Base-by-base conservation (phyloP, 345 rosid genomes). In the Conringia planisiliqua region DNA sequence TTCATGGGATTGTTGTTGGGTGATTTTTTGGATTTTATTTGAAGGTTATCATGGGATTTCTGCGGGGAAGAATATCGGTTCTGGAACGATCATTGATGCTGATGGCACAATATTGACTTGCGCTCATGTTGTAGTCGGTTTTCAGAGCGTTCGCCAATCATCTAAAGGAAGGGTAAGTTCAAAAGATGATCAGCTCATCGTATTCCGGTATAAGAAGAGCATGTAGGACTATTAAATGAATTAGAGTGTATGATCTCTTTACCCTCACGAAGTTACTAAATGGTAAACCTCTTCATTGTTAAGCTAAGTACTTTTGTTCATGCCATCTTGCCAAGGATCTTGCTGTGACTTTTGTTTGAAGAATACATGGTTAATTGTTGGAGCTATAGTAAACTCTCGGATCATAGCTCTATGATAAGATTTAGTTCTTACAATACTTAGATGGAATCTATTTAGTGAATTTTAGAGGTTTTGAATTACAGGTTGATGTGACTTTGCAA, bases 401-500 rank as follows among this genome's bases (percentile, higher is more conserved):
- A 24, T 47, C 48, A n/a, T 13, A 67, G 35, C 39, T 32, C 7
- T 22, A 29, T 44, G 33, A 57, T 47, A 48, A 26, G 18, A 12
- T 67, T 47, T 4, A 27, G 13, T 47, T 47, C 4, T 67, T 36
- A 35, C 14, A 4, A 3, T 48, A 32, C 0, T 5, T 61, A 3
- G 32, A 32, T 50, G 47, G 33, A 67, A 59, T 50, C 18, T 38
- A 10, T 55, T 2, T 16, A 9, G 9, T 42, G 66, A 13, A 59
- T 7, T 71, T 59, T 48, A 27, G 32, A 62, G 33, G 38, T 51
- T 22, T 63, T 70, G n/a, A 1, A n/a, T 56, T 82, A 60, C 75
- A 94, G 98, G 89, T 94, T 67, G 91, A 87, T 39, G 98, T 94
- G 78, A 90, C 93, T 54, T 82, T 94, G 83, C 98, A 91, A 86